These are phyloP conservation scores for Myriosclerotinia scirpicola DNA, from an alignment of 2,329 filamentous ascomycete genomes.

Conservation along the genomic window DNA sequence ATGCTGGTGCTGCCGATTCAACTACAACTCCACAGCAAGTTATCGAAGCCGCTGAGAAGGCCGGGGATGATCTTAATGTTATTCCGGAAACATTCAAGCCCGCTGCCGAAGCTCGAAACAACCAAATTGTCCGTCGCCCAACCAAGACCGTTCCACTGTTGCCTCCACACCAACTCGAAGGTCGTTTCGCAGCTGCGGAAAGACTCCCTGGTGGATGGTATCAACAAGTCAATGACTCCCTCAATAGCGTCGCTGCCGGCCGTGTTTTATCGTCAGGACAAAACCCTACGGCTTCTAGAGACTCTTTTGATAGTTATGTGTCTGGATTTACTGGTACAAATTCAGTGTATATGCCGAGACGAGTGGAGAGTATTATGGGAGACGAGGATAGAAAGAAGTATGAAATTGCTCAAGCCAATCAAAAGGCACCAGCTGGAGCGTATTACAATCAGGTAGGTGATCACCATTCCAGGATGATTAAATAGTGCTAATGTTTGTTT, in stretches of 20 bases:
- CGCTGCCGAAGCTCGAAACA: conserved; percentile 53
- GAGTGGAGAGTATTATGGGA: conserved; percentile 65
- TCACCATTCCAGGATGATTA: too few relatives aligned
- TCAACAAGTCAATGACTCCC: conserved; percentile 66
- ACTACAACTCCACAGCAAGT: conserved; percentile 77
- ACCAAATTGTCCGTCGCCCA: conserved; percentile 47
- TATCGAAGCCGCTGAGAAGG: conserved; percentile 75
- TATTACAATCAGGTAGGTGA: conserved; percentile 34
- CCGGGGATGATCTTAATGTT: conserved; percentile 86
- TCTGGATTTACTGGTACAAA: conserved; percentile 57
- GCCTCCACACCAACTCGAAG: conserved; percentile 73
- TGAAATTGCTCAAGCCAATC: conserved; percentile 62
- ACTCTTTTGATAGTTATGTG: conserved; percentile 66
- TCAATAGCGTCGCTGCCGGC: conserved; percentile 54
- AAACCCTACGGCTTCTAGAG: conserved; percentile 52
- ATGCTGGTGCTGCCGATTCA: conserved; percentile 77
- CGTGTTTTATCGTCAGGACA: conserved; percentile 30
- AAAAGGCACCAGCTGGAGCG: conserved; percentile 44
- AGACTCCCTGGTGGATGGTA: conserved; percentile 68
- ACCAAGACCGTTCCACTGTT: conserved; percentile 64
- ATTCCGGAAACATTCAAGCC: conserved; percentile 80
- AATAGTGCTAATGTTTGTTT: conserved; percentile 29
- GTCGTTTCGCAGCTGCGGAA: conserved; percentile 73
- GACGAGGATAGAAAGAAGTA: conserved; percentile 76
- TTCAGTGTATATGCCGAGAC: conserved; percentile 67